A percentile compares a stretch with the other conserved stretches of the same genome.
These are phyloP conservation scores for Citrus australasica DNA, from an alignment of 345 rosid species.

Conservation along the genomic window DNA sequence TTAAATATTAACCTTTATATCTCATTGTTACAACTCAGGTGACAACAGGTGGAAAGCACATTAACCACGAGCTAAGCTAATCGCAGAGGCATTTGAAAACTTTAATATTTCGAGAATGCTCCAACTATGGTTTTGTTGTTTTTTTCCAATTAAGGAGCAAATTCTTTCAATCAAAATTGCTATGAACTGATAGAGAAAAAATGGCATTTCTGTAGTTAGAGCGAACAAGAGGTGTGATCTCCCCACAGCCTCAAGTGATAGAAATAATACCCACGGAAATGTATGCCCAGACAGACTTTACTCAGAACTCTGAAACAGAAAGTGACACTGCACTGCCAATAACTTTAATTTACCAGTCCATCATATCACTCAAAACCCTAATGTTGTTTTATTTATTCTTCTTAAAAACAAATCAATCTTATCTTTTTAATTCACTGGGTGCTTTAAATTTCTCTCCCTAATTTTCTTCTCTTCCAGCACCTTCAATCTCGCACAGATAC, in stretches of 20 bases:
- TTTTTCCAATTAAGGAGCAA: background rate
- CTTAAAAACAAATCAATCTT: constrained; percentile 5
- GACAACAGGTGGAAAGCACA: too few relatives aligned
- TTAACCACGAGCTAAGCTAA: too few relatives aligned
- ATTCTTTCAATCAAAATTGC: background rate
- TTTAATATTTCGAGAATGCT: too few relatives aligned
- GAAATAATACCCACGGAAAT: constrained; percentile 50
- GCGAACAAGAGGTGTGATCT: background rate
- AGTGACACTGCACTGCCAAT: constrained; percentile 41
- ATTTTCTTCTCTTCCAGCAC: background rate
- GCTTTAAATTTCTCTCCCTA: constrained; percentile 1
- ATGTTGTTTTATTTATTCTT: constrained; percentile 24
- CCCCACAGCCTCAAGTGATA: background rate
- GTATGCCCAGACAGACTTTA: constrained; percentile 32
- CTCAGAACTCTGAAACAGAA: constrained; percentile 35
- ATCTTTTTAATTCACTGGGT: constrained; percentile 9
- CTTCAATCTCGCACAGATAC: background rate
- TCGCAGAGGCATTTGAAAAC: too few relatives aligned
- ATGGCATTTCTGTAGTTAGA: constrained; percentile 16
- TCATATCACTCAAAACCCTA: constrained; percentile 24
- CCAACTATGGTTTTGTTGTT: too few relatives aligned
- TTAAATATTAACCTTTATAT: too few relatives aligned
- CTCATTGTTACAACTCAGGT: too few relatives aligned
- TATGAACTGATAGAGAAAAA: background rate
- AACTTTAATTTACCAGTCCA: constrained; percentile 22